Evolutionary conservation across 768 basidiomycete genomes (phyloP).

Genomic region (Kwoniella newhampshirensis): DNA sequence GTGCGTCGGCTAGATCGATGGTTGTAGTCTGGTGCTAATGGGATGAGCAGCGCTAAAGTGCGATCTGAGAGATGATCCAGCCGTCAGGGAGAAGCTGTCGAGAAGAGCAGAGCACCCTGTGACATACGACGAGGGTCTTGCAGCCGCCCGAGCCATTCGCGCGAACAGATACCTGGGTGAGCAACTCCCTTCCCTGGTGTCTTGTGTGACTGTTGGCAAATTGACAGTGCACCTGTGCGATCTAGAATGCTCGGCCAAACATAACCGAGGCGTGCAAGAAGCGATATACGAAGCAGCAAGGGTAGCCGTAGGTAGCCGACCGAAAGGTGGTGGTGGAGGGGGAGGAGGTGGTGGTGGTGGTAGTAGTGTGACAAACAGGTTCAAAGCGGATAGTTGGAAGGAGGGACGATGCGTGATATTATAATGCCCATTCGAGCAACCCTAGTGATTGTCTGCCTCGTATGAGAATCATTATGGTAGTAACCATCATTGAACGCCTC

Average conservation of each 20-base stretch:
- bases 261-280: slow-evolving; percentile 89
- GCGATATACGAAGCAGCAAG: slow-evolving; percentile 75
- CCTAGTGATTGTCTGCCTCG: no score
- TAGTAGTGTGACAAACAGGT: neutral
- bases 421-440: neutral
- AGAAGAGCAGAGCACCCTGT: slow-evolving; percentile 71
- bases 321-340: slow-evolving; percentile 34
- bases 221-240: slow-evolving; percentile 1
- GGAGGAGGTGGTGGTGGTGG: slow-evolving; percentile 7
- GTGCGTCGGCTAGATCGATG: slow-evolving; percentile 58
- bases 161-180: slow-evolving; percentile 81
- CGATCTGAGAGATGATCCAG: slow-evolving; percentile 82
- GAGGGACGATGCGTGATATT: slow-evolving; percentile 28
- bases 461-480: no score
- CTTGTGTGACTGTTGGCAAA: neutral
- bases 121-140: slow-evolving; percentile 87
- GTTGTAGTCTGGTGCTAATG: slow-evolving; percentile 1
- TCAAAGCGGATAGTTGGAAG: slow-evolving; percentile 1
- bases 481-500: no score
- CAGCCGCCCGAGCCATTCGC: slow-evolving; percentile 54
- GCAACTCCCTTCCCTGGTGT: slow-evolving; percentile 32
- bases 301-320: slow-evolving; percentile 37
- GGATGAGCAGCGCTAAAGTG: slow-evolving; percentile 77
- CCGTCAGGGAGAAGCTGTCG: slow-evolving; percentile 69
- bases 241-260: slow-evolving; percentile 93